Evolutionary conservation across 345 rosid species (phyloP).

Genomic region (Hibiscus tridactylites): DNA sequence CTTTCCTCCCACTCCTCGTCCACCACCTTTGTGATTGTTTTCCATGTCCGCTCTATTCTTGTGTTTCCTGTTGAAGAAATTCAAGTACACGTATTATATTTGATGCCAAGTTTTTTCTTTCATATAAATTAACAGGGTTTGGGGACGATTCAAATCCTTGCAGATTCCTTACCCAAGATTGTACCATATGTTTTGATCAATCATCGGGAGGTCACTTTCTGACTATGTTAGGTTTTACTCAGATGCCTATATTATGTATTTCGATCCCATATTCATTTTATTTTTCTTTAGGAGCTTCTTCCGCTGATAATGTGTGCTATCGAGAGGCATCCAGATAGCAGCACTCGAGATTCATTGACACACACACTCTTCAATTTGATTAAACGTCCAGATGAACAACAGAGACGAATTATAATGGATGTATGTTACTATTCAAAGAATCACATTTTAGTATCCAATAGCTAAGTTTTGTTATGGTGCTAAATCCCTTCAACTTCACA

Average conservation of each 20-base stretch:
- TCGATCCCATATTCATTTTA: slow-evolving; percentile 1
- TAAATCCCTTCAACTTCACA: slow-evolving; percentile 18
- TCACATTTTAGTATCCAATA: slow-evolving; percentile 6
- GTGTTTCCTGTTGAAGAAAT: not conserved
- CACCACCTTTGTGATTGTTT: not conserved
- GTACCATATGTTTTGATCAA: slow-evolving; percentile 97
- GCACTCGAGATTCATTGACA: slow-evolving; percentile 81
- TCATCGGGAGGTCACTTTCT: slow-evolving; percentile 75
- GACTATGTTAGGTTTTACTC: not conserved
- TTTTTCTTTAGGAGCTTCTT: slow-evolving; percentile 66
- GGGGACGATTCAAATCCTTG: slow-evolving; percentile 89
- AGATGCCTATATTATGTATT: not conserved
- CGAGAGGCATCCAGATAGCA: slow-evolving; percentile 84
- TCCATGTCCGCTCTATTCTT: not conserved
- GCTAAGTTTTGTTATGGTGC: slow-evolving; percentile 17
- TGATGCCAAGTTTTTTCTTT: not conserved
- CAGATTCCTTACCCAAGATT: slow-evolving; percentile 93
- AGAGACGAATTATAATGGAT: slow-evolving; percentile 90
- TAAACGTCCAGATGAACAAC: slow-evolving; percentile 96
- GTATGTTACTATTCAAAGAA: slow-evolving; percentile 41
- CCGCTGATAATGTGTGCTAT: slow-evolving; percentile 99
- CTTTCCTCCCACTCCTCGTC: not conserved
- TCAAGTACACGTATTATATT: not conserved
- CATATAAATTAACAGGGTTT: slow-evolving; percentile 52
- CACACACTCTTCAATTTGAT: slow-evolving; percentile 89